Percentiles rank a stretch among this genome's conserved stretches.
Conservation (phyloP, 1,284 basidiomycete genomes). For the Puccinia brachypodii region DNA sequence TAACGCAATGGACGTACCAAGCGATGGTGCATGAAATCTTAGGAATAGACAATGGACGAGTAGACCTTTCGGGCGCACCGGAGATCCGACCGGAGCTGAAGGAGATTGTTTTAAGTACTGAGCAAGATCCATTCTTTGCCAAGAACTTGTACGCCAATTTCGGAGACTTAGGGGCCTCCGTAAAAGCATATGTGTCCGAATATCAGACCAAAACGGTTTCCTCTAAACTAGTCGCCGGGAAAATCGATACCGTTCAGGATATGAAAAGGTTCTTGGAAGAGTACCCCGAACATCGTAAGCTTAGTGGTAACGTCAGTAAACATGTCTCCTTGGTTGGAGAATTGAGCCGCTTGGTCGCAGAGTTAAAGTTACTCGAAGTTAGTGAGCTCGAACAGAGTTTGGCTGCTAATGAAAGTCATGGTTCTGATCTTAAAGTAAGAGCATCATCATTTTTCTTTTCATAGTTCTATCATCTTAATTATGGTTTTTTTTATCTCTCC, state of each 20-base stretch:
- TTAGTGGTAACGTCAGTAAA: constrained; percentile 97
- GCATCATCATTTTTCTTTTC: not conserved
- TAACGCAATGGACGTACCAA: constrained; percentile 99
- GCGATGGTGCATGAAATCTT: constrained; percentile 98
- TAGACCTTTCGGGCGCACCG: constrained; percentile 78
- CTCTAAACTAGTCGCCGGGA: constrained; percentile 60
- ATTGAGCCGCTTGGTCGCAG: constrained; percentile 81
- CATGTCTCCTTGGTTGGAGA: constrained; percentile 97
- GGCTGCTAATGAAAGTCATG: constrained; percentile 79
- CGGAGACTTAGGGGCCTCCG: constrained; percentile 88
- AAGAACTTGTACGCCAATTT: constrained; percentile 90
- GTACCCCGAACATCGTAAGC: constrained; percentile 93
- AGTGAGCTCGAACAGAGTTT: constrained; percentile 96
- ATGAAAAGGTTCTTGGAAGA: constrained; percentile 99
- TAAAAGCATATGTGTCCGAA: constrained; percentile 90
- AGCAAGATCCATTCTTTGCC: constrained; percentile 93
- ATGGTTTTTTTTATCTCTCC: constrained; percentile 49
- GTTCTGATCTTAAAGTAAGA: constrained; percentile 76
- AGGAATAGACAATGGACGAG: constrained; percentile 90
- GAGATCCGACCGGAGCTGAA: constrained; percentile 82
- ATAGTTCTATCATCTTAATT: not conserved
- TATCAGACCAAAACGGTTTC: constrained; percentile 79
- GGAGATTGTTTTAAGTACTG: constrained; percentile 91
- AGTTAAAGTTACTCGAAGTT: constrained; percentile 80
- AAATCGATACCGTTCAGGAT: constrained; percentile 92